Evolutionary conservation across 2,329 filamentous ascomycete species (phyloP).

Genomic region (Pseudogymnoascus sp.): DNA sequence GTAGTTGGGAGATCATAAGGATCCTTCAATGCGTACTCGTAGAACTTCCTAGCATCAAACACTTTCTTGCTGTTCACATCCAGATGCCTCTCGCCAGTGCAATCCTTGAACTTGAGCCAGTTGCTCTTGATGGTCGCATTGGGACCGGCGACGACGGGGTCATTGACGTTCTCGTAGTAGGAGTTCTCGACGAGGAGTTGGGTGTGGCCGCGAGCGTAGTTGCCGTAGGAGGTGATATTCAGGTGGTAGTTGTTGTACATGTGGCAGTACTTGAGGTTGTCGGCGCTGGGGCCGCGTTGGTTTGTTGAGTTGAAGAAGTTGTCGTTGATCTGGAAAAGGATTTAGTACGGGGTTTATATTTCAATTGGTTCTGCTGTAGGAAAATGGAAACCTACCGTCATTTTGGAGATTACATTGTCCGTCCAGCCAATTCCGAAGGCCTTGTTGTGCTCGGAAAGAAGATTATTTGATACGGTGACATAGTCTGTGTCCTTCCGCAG

Average conservation of each 20-base stretch:
- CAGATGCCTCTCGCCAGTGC: constrained; percentile 13
- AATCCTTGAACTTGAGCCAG: constrained; percentile 18
- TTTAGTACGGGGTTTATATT: background rate
- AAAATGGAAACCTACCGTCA: constrained; percentile 9
- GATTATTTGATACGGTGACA: constrained; percentile 20
- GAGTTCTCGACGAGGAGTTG: constrained; percentile 20
- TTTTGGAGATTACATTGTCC: constrained; percentile 19
- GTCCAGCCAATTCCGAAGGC: constrained; percentile 23
- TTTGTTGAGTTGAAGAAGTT: constrained; percentile 22
- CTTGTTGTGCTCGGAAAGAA: constrained; percentile 22
- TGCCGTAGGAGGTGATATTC: constrained; percentile 21
- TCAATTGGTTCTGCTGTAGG: no score
- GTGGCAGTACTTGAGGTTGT: constrained; percentile 20
- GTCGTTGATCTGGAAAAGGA: constrained; percentile 16
- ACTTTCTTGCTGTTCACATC: constrained; percentile 18
- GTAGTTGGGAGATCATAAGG: constrained; percentile 17
- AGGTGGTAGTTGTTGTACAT: constrained; percentile 21
- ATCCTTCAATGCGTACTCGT: constrained; percentile 18
- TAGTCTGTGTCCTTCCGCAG: constrained; percentile 21
- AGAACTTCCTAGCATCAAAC: constrained; percentile 18
- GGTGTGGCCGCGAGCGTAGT: constrained; percentile 21
- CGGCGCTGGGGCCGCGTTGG: constrained; percentile 20
- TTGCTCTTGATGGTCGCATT: constrained; percentile 17
- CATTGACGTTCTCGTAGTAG: constrained; percentile 20
- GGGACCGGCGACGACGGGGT: constrained; percentile 17